A percentile compares a stretch with the other conserved stretches of the same genome.
Conservation (phyloP, 805 yeast genomes). For the Maudiozyma serrabonitensis region DNA sequence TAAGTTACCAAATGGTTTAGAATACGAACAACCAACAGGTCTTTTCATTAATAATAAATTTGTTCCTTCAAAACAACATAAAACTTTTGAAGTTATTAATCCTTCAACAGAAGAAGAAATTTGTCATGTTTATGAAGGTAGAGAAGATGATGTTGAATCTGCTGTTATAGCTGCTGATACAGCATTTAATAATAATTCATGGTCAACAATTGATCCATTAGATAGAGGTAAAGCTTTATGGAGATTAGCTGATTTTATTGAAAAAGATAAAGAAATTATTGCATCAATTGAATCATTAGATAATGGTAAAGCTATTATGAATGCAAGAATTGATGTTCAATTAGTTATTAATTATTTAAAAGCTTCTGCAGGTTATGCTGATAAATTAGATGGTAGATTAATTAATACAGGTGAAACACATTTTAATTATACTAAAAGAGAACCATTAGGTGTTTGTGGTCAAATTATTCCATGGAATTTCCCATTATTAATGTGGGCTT, state of each 20-base stretch:
- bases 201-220: constrained; percentile 64
- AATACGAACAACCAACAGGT: constrained; percentile 70
- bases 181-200: constrained; percentile 55
- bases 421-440: constrained; percentile 59
- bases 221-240: constrained; percentile 51
- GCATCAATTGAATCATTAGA: constrained; percentile 82
- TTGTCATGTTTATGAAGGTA: constrained; percentile 55
- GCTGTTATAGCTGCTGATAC: constrained; percentile 81
- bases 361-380: constrained; percentile 79
- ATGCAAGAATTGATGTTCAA: constrained; percentile 69
- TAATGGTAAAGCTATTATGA: constrained; percentile 74
- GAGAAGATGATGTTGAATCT: constrained; percentile 62
- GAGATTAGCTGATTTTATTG: constrained; percentile 73
- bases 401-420: constrained; percentile 55
- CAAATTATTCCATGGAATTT: constrained; percentile 91
- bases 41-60: constrained; percentile 69
- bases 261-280: constrained; percentile 59
- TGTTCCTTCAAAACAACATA: constrained; percentile 46
- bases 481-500: constrained; percentile 79
- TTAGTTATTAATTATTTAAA: constrained; percentile 63
- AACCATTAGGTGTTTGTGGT: constrained; percentile 84
- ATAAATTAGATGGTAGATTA: constrained; percentile 51
- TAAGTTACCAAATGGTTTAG: constrained; percentile 59
- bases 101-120: constrained; percentile 67
- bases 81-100: constrained; percentile 53